Conservation (phyloP, 352 stramenopile genomes). For the Plasmopara muralis region DNA sequence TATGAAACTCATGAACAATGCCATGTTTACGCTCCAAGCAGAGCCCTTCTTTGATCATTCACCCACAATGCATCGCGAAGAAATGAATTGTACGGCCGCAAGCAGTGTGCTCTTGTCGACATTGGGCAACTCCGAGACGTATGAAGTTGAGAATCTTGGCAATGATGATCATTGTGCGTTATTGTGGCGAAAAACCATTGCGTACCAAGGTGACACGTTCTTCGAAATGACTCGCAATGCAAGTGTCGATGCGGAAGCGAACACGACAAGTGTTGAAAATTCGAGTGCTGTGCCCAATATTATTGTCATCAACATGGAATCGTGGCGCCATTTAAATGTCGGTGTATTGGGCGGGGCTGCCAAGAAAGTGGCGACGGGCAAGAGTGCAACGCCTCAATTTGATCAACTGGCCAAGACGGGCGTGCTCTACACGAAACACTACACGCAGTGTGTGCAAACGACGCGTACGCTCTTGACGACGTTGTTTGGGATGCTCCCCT, state of each 20-base stretch:
- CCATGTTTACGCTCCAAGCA: slow-evolving; percentile 51
- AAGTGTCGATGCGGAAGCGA: slow-evolving; percentile 2
- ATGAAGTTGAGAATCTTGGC: slow-evolving; percentile 33
- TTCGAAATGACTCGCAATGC: slow-evolving; percentile 45
- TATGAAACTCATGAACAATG: slow-evolving; percentile 70
- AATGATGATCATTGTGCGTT: slow-evolving; percentile 62
- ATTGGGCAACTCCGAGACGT: slow-evolving; percentile 37
- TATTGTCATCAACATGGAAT: slow-evolving; percentile 72
- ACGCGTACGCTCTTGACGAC: slow-evolving; percentile 59
- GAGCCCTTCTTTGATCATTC: slow-evolving; percentile 47
- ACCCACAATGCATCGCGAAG: slow-evolving; percentile 32
- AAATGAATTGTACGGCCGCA: slow-evolving; percentile 61
- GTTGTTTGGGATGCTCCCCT: slow-evolving; percentile 67
- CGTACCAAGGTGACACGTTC: slow-evolving; percentile 39
- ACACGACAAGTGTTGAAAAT: slow-evolving; percentile 3
- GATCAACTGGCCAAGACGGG: slow-evolving; percentile 46
- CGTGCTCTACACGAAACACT: slow-evolving; percentile 62
- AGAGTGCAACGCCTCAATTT: slow-evolving; percentile 54
- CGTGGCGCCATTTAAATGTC: slow-evolving; percentile 57
- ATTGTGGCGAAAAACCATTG: slow-evolving; percentile 56
- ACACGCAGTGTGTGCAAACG: slow-evolving; percentile 62
- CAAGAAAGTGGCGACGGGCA: slow-evolving; percentile 38
- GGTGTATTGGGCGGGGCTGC: slow-evolving; percentile 48
- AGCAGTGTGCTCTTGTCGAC: slow-evolving; percentile 43
- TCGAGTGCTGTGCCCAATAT: slow-evolving; percentile 39